Evolutionary conservation across 2,329 filamentous ascomycete genomes (phyloP).

Genomic region (Daldinia eschscholtzii): DNA sequence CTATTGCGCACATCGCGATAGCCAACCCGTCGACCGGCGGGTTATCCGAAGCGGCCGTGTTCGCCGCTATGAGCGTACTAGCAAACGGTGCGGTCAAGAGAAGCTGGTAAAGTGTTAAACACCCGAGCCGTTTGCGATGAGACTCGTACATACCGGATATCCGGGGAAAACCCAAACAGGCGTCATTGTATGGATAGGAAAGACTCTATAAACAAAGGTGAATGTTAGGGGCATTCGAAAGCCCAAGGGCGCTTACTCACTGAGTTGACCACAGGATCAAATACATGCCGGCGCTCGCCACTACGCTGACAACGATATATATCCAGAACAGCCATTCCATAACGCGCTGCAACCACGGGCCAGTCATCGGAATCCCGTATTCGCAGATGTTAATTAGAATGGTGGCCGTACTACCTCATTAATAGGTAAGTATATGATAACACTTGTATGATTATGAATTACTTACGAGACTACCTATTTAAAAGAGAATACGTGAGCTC

Average conservation of each 20-base stretch:
- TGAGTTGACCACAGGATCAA: slow-evolving; percentile 76
- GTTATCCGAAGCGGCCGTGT: slow-evolving; percentile 47
- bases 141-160: slow-evolving; percentile 65
- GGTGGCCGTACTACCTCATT: slow-evolving; percentile 72
- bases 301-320: slow-evolving; percentile 75
- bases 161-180: slow-evolving; percentile 90
- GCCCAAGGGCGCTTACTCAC: slow-evolving; percentile 50
- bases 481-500: slow-evolving; percentile 17
- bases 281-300: slow-evolving; percentile 78
- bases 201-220: slow-evolving; percentile 55
- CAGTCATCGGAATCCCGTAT: slow-evolving; percentile 75
- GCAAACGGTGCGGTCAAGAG: slow-evolving; percentile 82
- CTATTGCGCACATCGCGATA: slow-evolving; percentile 63
- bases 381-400: slow-evolving; percentile 83
- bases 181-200: slow-evolving; percentile 84
- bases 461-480: slow-evolving; percentile 47
- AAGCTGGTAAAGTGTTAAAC: slow-evolving; percentile 54
- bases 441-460: slow-evolving; percentile 53
- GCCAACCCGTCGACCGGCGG: slow-evolving; percentile 58
- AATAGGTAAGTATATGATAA: slow-evolving; percentile 5
- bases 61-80: slow-evolving; percentile 64
- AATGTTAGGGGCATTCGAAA: neutral
- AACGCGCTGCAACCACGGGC: slow-evolving; percentile 69
- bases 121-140: no score
- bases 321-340: slow-evolving; percentile 81